These are phyloP conservation scores for Russula griseocarnosa DNA, from an alignment of 768 basidiomycete genomes.

Conservation along the genomic window DNA sequence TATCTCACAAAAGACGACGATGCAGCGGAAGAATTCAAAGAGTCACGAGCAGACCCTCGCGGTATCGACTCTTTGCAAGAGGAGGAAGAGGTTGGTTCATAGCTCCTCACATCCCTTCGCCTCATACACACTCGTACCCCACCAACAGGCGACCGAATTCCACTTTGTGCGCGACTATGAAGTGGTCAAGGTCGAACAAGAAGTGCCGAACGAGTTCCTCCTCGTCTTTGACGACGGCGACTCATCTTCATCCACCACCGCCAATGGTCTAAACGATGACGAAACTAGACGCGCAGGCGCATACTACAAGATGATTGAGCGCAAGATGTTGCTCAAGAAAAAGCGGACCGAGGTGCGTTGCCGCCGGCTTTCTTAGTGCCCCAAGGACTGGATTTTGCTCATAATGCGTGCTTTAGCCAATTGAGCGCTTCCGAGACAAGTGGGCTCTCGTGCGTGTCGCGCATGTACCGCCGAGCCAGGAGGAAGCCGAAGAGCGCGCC, in stretches of 20 bases:
- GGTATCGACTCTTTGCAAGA: slow-evolving; percentile 44
- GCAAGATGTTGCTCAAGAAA: slow-evolving; percentile 84
- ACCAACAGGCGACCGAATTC: slow-evolving; percentile 59
- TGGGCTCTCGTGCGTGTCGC: slow-evolving; percentile 77
- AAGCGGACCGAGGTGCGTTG: slow-evolving; percentile 70
- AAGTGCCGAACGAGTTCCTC: slow-evolving; percentile 80
- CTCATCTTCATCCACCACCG: slow-evolving; percentile 4
- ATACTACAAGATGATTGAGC: slow-evolving; percentile 85
- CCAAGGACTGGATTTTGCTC: background rate
- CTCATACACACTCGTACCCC: background rate
- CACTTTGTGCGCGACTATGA: slow-evolving; percentile 82
- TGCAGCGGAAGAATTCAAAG: slow-evolving; percentile 62
- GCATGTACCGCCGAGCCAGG: slow-evolving; percentile 65
- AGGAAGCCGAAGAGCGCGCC: slow-evolving; percentile 74
- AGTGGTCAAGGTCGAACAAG: slow-evolving; percentile 81
- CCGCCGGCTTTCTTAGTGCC: background rate
- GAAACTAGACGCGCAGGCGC: slow-evolving; percentile 49
- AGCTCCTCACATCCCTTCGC: background rate
- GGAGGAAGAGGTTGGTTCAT: slow-evolving; percentile 49
- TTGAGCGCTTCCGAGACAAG: slow-evolving; percentile 73
- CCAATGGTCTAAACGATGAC: slow-evolving; percentile 1
- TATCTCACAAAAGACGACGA: slow-evolving; percentile 78
- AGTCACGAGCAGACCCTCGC: slow-evolving; percentile 43
- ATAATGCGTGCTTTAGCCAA: slow-evolving; percentile 41
- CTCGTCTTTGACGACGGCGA: slow-evolving; percentile 62